Percentiles rank a stretch among this genome's conserved stretches.
Evolutionary conservation across 345 rosid genomes (phyloP).

Genomic region (Isatis tinctoria): DNA sequence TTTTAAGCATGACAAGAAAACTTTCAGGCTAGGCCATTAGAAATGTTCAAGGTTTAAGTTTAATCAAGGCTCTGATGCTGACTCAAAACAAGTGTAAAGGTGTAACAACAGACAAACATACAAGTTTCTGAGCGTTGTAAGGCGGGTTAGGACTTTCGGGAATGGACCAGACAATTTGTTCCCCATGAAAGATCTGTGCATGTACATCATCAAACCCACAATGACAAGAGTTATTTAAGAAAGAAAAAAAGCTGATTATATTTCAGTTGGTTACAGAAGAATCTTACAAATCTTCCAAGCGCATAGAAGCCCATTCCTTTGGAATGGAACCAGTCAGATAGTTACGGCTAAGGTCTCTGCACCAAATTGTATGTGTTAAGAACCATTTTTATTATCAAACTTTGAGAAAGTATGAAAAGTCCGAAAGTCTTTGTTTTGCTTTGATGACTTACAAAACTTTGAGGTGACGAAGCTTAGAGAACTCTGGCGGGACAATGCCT

Average conservation of each 20-base stretch:
- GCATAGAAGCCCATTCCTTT: slow-evolving; percentile 70
- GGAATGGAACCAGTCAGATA: slow-evolving; percentile 70
- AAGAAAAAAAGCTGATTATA: neutral
- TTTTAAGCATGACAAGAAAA: neutral
- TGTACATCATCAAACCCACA: slow-evolving; percentile 11
- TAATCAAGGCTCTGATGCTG: neutral
- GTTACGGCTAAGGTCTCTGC: slow-evolving; percentile 86
- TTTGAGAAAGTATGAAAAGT: neutral
- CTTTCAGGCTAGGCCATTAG: neutral
- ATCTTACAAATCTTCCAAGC: slow-evolving; percentile 55
- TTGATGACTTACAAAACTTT: slow-evolving; percentile 54
- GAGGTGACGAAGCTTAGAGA: slow-evolving; percentile 66
- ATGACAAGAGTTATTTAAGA: neutral
- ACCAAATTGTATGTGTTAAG: neutral
- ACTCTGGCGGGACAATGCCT: slow-evolving; percentile 65
- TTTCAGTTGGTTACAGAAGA: neutral
- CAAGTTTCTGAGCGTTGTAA: slow-evolving; percentile 65
- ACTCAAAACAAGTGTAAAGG: slow-evolving; percentile 6
- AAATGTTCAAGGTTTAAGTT: neutral
- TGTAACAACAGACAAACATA: slow-evolving; percentile 33
- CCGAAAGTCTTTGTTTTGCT: neutral
- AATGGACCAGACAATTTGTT: slow-evolving; percentile 78
- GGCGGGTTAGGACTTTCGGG: slow-evolving; percentile 61
- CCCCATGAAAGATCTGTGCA: slow-evolving; percentile 76
- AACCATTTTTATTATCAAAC: neutral